Evolutionary conservation across 345 rosid species (phyloP).

Genomic region (Salix viminalis): DNA sequence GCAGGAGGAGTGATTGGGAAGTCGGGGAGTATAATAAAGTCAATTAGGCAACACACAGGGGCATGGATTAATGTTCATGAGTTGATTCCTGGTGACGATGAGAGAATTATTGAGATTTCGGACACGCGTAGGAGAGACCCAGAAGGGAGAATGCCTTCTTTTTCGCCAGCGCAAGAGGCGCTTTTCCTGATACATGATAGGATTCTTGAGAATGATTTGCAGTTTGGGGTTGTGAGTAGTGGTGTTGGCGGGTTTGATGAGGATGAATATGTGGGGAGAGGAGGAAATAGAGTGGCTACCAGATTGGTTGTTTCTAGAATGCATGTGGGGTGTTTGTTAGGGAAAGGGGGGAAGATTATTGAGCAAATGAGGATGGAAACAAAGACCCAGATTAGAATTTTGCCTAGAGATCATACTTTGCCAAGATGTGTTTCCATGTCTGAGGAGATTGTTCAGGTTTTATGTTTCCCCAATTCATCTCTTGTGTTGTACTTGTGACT

Average conservation of each 20-base stretch:
- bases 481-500: not conserved
- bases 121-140: slow-evolving; percentile 93
- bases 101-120: slow-evolving; percentile 92
- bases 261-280: slow-evolving; percentile 53
- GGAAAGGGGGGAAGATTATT: slow-evolving; percentile 95
- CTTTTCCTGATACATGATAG: slow-evolving; percentile 75
- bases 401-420: slow-evolving; percentile 79
- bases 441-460: slow-evolving; percentile 98
- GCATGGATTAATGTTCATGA: slow-evolving; percentile 99
- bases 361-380: slow-evolving; percentile 99
- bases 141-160: slow-evolving; percentile 85
- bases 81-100: slow-evolving; percentile 80
- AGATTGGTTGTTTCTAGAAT: slow-evolving; percentile 87
- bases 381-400: slow-evolving; percentile 96
- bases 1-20: slow-evolving; percentile 99
- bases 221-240: slow-evolving; percentile 24
- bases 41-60: slow-evolving; percentile 87
- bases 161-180: slow-evolving; percentile 97
- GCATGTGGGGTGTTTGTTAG: slow-evolving; percentile 95
- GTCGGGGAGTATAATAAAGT: slow-evolving; percentile 87
- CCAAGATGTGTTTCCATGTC: slow-evolving; percentile 82
- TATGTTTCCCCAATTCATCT: not conserved
- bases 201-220: slow-evolving; percentile 76
- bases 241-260: slow-evolving; percentile 49
- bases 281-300: slow-evolving; percentile 52